Base-by-base conservation (phyloP, 306 rosid species). In the Lotus japonicus region DNA sequence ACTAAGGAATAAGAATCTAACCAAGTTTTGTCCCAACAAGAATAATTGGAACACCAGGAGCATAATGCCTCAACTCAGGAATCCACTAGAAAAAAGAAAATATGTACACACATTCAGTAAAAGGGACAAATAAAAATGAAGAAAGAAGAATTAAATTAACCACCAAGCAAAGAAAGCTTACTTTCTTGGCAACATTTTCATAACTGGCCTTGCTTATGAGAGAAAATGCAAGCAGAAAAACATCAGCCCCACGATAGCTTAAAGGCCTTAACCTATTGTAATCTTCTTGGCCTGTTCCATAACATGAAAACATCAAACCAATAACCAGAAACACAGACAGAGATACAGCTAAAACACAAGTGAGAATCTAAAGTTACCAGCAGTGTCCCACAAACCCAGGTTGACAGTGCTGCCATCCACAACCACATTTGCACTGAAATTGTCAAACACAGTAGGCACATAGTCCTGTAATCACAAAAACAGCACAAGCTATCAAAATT, bases 231-330 rank as follows among this genome's bases (percentile, higher is more conserved):
- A 91, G 89, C 60, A 91, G 86, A 80, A 91, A 88, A 36, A 91
- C 97, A 83, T 91, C 97, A 11, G 97, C 97, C 57, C 95, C 97
- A 54, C 95, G 88, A 70, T 91, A 91, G 86, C 97, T 91, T 79
- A 91, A 83, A 15, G 97, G 97, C 68, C 97, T 81, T 65, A 91
- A 84, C 80, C 95, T 84, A 77, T 91, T 88, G 78, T 91, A 91
- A 76, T 91, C 97, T 83, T 91, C 97, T 81, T 91, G 97, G 73
- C 97, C 97, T 88, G 90, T 80, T 76, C 56, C 61, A 83, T 53
- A 59, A 76, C 41, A 70, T 70, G 45, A 72, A 78, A 70, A 58
- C 70, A 78, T 82, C 61, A 88, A 75, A 51, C 51, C 64, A 31
- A 44, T 23, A 60, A 23, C 53, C 52, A 35, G 33, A 49, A 49